A percentile compares a stretch with the other conserved stretches of the same genome.
These are phyloP conservation scores for Talaromyces amestolkiae DNA, from an alignment of 2,329 filamentous ascomycete species.

Conservation along the genomic window DNA sequence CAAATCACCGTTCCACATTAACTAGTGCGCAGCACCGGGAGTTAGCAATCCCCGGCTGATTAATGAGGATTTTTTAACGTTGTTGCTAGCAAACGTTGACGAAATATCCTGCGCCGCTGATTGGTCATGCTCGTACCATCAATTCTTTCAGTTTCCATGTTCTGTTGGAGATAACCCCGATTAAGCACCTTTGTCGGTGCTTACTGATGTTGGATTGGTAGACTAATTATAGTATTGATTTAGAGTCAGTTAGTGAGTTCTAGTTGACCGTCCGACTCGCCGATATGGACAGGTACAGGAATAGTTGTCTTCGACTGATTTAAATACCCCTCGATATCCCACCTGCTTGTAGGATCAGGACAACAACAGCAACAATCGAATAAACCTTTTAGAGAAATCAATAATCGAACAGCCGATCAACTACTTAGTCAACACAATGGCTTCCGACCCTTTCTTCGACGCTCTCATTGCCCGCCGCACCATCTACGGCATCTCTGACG, in stretches of 20 bases:
- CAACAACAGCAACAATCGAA: background rate
- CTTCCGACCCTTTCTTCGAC: conserved; percentile 24
- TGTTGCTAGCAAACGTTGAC: background rate
- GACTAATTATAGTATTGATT: background rate
- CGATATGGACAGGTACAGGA: background rate
- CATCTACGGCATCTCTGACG: conserved; percentile 29
- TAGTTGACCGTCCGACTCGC: background rate
- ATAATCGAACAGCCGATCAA: background rate
- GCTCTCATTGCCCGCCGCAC: conserved; percentile 30
- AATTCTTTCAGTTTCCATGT: background rate
- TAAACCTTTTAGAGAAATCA: no score
- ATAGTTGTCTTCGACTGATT: background rate
- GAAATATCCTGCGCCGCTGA: background rate
- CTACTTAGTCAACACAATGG: conserved; percentile 6
- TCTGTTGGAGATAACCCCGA: background rate
- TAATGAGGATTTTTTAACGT: background rate
- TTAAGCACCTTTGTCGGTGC: background rate
- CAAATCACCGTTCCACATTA: background rate
- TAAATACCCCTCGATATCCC: conserved; percentile 6
- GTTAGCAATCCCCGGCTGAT: background rate
- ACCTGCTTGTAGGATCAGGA: background rate
- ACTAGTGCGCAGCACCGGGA: background rate
- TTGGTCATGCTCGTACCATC: background rate
- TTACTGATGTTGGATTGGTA: background rate
- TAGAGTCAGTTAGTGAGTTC: background rate